phyloP scores from a whole-genome alignment of 1,284 basidiomycete species.

The Agaricales sp. region DNA sequence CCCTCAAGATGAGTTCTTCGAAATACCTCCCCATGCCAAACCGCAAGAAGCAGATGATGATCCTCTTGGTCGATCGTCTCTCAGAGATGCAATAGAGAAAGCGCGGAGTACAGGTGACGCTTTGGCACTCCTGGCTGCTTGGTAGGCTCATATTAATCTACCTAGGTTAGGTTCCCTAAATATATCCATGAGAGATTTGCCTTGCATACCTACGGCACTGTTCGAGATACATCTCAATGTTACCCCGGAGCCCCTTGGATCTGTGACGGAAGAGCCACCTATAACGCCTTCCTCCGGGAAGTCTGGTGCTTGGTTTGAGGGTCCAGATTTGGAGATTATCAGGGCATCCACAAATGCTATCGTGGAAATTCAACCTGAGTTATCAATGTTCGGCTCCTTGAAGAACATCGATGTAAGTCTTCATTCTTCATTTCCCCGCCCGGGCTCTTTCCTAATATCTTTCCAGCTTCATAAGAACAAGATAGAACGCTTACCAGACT shows the following conservation, averaged over 20 bases:
- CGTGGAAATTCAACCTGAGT: conserved; percentile 64
- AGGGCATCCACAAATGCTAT: conserved; percentile 75
- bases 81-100: conserved; percentile 66
- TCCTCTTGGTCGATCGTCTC: conserved; percentile 55
- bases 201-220: conserved; percentile 64
- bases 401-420: conserved; percentile 61
- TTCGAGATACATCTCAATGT: conserved; percentile 71
- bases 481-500: conserved; percentile 44
- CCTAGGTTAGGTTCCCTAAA: conserved; percentile 52
- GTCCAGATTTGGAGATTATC: conserved; percentile 60
- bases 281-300: conserved; percentile 22
- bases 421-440: conserved; percentile 1
- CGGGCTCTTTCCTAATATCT: conserved; percentile 7
- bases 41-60: conserved; percentile 36
- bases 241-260: conserved; percentile 52
- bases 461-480: conserved; percentile 65
- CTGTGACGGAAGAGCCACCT: conserved; percentile 49
- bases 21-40: conserved; percentile 28
- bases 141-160: conserved; percentile 33
- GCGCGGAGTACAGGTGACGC: conserved; percentile 62
- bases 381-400: conserved; percentile 71
- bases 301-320: conserved; percentile 62
- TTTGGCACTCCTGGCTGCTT: conserved; percentile 19
- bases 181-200: conserved; percentile 56
- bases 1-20: conserved; percentile 19